phyloP scores from a whole-genome alignment of 1,284 basidiomycete species.

The Agroathelia rolfsii region DNA sequence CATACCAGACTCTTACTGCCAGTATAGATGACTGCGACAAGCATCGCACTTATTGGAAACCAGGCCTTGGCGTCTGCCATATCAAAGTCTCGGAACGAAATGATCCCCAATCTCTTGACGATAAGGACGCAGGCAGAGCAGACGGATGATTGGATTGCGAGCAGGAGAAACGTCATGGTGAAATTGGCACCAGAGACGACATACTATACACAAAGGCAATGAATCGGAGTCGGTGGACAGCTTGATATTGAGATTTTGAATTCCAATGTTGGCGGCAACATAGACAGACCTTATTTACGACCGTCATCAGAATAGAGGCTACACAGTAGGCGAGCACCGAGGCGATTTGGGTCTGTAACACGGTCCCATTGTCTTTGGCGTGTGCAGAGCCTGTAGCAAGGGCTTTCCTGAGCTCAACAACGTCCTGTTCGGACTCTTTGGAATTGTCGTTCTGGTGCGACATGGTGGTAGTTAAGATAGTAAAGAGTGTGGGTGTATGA shows the following conservation, averaged over 20 bases:
- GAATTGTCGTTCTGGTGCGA: too few relatives aligned
- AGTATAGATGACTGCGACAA: constrained; percentile 95
- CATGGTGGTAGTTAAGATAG: too few relatives aligned
- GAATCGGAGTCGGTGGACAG: constrained; percentile 6
- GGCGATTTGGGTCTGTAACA: too few relatives aligned
- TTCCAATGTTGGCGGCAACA: not conserved
- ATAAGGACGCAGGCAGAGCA: constrained; percentile 70
- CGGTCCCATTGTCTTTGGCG: too few relatives aligned
- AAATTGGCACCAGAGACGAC: constrained; percentile 92
- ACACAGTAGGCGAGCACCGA: too few relatives aligned
- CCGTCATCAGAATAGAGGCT: constrained; percentile 95
- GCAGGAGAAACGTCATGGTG: constrained; percentile 93
- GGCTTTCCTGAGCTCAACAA: constrained; percentile 53
- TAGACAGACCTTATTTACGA: constrained; percentile 83
- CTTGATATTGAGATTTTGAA: constrained; percentile 5
- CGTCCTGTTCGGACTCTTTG: constrained; percentile 40
- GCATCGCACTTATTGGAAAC: constrained; percentile 90
- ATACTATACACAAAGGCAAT: too few relatives aligned
- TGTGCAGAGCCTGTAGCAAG: constrained; percentile 52
- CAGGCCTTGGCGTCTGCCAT: constrained; percentile 81
- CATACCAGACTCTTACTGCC: constrained; percentile 92
- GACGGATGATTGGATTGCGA: constrained; percentile 86
- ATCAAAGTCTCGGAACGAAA: constrained; percentile 85
- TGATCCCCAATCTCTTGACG: constrained; percentile 76
- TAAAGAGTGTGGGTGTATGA: too few relatives aligned